A percentile compares a stretch with the other conserved stretches of the same genome.
Conservation (phyloP, 1,284 basidiomycete genomes). For the Trichosporon inkin region DNA sequence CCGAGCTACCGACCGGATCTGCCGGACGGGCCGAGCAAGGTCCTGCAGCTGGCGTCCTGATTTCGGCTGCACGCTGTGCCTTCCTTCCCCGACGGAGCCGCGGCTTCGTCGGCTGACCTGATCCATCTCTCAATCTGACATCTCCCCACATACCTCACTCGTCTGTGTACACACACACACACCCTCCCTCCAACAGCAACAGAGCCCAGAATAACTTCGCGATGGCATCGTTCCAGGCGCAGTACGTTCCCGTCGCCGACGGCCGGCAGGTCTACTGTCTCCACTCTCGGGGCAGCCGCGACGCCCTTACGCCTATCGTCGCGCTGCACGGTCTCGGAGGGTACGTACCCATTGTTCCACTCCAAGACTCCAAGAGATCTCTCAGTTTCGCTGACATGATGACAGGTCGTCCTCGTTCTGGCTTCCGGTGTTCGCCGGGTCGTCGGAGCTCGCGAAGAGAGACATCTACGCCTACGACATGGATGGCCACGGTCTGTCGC, state of each 20-base stretch:
- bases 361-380: neutral
- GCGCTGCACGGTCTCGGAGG: constrained; percentile 29
- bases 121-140: too few species aligned
- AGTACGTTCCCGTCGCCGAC: constrained; percentile 4
- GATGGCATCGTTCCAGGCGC: constrained; percentile 9
- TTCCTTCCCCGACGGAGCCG: too few species aligned
- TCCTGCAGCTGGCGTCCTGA: too few species aligned
- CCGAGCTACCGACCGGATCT: too few species aligned
- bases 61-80: too few species aligned
- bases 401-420: constrained; percentile 47
- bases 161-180: too few species aligned
- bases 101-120: too few species aligned
- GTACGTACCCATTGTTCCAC: too few species aligned
- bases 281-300: constrained; percentile 53
- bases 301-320: constrained; percentile 45
- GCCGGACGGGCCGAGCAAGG: too few species aligned
- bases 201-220: too few species aligned
- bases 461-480: constrained; percentile 29
- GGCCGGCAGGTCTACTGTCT: constrained; percentile 15
- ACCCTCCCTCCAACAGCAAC: too few species aligned
- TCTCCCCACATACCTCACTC: too few species aligned
- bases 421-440: constrained; percentile 23
- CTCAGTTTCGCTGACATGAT: neutral
- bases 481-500: constrained; percentile 32
- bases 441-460: constrained; percentile 18